These are phyloP conservation scores for Russula sp. DNA, from an alignment of 768 basidiomycete species.

Conservation along the genomic window DNA sequence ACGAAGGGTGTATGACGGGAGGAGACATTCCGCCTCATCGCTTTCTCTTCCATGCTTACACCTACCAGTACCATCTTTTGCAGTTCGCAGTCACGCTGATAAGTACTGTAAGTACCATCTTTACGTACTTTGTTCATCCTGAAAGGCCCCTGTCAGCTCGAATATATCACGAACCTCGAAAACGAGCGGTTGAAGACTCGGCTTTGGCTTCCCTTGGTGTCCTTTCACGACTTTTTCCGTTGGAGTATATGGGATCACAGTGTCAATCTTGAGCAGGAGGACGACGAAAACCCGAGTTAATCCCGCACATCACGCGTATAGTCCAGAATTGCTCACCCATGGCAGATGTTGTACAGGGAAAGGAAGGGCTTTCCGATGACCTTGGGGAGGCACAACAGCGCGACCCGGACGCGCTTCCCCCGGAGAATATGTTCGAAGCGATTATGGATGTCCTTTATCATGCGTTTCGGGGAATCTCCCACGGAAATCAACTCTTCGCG, in stretches of 20 bases:
- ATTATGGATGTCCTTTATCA: constrained; percentile 39
- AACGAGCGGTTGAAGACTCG: constrained; percentile 33
- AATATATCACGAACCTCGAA: constrained; percentile 50
- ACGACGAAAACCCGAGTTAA: constrained; percentile 63
- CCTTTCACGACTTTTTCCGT: constrained; percentile 31
- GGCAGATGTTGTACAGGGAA: constrained; percentile 50
- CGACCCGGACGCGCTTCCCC: constrained; percentile 72
- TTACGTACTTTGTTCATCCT: not conserved
- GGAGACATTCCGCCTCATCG: constrained; percentile 54
- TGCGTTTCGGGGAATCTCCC: constrained; percentile 33
- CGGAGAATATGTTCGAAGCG: constrained; percentile 49
- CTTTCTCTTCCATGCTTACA: constrained; percentile 65
- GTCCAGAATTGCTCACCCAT: not conserved
- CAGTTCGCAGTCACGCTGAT: constrained; percentile 30
- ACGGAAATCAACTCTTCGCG: constrained; percentile 61
- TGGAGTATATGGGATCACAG: constrained; percentile 42
- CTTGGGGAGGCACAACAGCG: constrained; percentile 50
- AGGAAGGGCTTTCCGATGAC: constrained; percentile 38
- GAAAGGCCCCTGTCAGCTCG: constrained; percentile 39
- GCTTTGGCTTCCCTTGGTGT: constrained; percentile 52
- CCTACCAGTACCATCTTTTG: constrained; percentile 55
- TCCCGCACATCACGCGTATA: not conserved
- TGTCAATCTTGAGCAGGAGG: constrained; percentile 38
- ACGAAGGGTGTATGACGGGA: constrained; percentile 23
- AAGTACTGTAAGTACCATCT: constrained; percentile 30